Base-by-base conservation (phyloP, 495 filamentous ascomycete species). In the Tetracladium marchalianum region DNA sequence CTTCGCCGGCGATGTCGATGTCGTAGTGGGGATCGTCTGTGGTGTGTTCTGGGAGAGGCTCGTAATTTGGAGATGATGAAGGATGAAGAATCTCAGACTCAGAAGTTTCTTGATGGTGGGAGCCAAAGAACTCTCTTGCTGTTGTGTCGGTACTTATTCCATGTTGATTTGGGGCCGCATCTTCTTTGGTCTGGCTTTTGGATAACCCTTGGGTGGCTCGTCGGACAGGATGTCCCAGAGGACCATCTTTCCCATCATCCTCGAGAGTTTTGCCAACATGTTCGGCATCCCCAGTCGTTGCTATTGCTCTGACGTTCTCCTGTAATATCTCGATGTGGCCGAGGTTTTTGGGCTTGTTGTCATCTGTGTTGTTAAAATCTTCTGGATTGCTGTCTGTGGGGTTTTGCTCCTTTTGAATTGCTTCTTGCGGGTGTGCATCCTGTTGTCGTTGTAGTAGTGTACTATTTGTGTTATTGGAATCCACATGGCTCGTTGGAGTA, bases 21-120 rank as follows among this genome's bases (percentile, higher is more conserved):
- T 87, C 85, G 58, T 82, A 87, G 50, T 84, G 74, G 1, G 76
- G 72, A 34, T 80, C 70, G 0, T 71, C 67, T 5, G 67, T 58
- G 0, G 69, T 76, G 49, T 82, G 80, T 44, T 80, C 71, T 0
- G 71, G 66, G 1, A 84, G 66, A 1, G n/a, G 41, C 4, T 17
- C 43, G 18, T 35, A 27, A n/a, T 37, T n/a, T 3, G 51, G 42
- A 27, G 22, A 27, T 27, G 22, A 7, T 1, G 51, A 49, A 8
- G 62, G 62, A 36, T 59, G 33, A 19, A 60, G 47, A 7, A 62
- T 52, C 33, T 51, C 57, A n/a, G 48, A 49, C 12, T 50, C 46
- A 24, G 56, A 47, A 19, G 60, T 36, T 17, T 47, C 39, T 34
- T 62, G 60, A 11, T 49, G 40, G 34, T 54, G 50, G 0, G 17